Percentiles rank a stretch among this genome's conserved stretches.
Conservation (phyloP, 176 grass and related monocot genomes). For the Oryza meridionalis region DNA sequence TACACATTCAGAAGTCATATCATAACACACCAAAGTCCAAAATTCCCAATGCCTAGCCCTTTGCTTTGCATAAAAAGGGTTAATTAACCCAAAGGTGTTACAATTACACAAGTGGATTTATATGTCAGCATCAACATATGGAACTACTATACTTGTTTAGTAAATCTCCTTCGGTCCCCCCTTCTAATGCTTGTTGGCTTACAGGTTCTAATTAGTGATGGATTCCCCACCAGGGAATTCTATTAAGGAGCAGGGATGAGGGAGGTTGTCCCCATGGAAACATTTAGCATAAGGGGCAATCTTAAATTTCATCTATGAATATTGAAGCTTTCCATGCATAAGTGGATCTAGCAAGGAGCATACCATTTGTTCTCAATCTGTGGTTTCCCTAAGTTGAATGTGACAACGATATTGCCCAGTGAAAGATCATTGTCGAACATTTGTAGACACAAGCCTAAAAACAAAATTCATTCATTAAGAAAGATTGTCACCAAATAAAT, state of each 20-base stretch:
- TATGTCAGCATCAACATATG: not conserved
- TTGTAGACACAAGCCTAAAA: slow-evolving; percentile 85
- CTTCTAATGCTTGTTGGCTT: not conserved
- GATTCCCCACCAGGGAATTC: not conserved
- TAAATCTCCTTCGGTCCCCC: not conserved
- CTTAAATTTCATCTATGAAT: slow-evolving; percentile 2
- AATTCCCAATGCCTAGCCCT: not conserved
- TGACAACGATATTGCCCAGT: slow-evolving; percentile 63
- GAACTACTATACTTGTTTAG: not conserved
- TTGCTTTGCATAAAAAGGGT: not conserved
- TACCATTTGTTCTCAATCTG: slow-evolving; percentile 94
- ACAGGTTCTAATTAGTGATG: not conserved
- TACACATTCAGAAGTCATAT: too few relatives aligned
- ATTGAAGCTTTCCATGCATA: slow-evolving; percentile 33
- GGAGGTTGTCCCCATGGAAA: not conserved
- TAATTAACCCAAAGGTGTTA: not conserved
- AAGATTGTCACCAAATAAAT: slow-evolving; percentile 20
- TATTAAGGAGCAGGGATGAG: not conserved
- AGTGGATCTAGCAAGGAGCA: slow-evolving; percentile 35
- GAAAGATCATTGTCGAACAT: slow-evolving; percentile 72
- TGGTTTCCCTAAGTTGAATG: slow-evolving; percentile 78
- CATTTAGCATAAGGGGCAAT: not conserved
- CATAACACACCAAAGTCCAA: not conserved
- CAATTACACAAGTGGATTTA: not conserved
- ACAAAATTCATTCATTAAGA: slow-evolving; percentile 39